phyloP scores from a whole-genome alignment of 352 stramenopile species.

The Globisporangium perplexum region DNA sequence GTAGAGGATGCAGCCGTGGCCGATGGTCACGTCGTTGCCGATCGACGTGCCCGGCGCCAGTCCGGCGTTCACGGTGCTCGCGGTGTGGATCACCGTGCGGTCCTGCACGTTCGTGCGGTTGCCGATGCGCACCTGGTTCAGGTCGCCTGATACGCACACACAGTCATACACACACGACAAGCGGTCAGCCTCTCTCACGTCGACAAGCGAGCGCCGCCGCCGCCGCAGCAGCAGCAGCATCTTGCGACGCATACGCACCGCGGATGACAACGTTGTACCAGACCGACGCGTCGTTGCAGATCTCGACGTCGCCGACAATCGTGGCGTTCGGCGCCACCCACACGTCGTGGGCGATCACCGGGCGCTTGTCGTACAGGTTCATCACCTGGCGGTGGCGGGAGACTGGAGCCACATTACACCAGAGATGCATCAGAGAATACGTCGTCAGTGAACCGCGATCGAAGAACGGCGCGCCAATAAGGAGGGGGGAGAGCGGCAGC shows the following conservation, averaged over 20 bases:
- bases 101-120: constrained; percentile 97
- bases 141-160: constrained; percentile 42
- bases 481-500: not conserved
- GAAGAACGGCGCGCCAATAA: too few relatives aligned
- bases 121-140: constrained; percentile 92
- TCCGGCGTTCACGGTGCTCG: constrained; percentile 70
- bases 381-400: constrained; percentile 92
- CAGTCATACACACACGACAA: not conserved
- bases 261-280: constrained; percentile 97
- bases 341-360: constrained; percentile 87
- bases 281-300: constrained; percentile 92
- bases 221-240: too few relatives aligned
- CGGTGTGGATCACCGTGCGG: constrained; percentile 92
- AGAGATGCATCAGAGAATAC: too few relatives aligned
- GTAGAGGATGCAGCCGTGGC: constrained; percentile 94
- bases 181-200: not conserved
- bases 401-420: too few relatives aligned
- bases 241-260: constrained; percentile 12
- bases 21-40: constrained; percentile 95
- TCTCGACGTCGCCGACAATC: constrained; percentile 94
- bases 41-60: constrained; percentile 87
- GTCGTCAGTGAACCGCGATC: too few relatives aligned
- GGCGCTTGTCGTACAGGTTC: constrained; percentile 90
- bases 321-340: constrained; percentile 96
- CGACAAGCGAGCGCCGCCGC: too few relatives aligned